Base-by-base conservation (phyloP, 345 rosid species). In the Salix suchowensis region DNA sequence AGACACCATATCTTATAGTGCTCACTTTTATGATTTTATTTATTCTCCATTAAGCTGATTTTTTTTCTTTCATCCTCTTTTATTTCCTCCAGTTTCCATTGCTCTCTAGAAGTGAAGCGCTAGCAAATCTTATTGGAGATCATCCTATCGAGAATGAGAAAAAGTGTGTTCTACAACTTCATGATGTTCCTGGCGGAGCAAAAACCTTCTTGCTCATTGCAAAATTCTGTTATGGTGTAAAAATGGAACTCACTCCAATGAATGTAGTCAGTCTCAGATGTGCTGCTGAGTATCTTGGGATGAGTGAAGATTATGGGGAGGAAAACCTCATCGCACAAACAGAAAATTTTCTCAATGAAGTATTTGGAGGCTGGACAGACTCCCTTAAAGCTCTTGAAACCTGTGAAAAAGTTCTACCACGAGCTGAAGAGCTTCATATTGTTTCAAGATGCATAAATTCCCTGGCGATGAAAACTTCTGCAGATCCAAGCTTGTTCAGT, bases 191-290 rank as follows among this genome's bases (percentile, higher is more conserved):
- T 8, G 98, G 97, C 34, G 97, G 96, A 71, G 88, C 96, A 21
- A 89, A 87, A 70, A 74, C 90, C 30, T 95, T 95, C 77, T 77
- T 91, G 73, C 90, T 89, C 18, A 90, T 89, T 8, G 92, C 93
- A 21, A 93, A 91, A 46, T 93, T 95, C 87, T 95, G 96, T 76
- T 95, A 95, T 78, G 96, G 91, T 60, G 89, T 89, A 32, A 88
- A 82, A 85, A 78, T 89, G 3, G 93, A 93, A 66, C 88, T 95
- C 83, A 88, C 83, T 1, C 81, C 97, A 36, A 68, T 72, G 61
- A 95, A 89, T 72, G 77, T 91, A 4, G 92, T 89, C 36, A 80
- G 87, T 67, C 94, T 91, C 13, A 84, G 97, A 76, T 95, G 98
- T 66, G 97, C 96, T 15, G 93, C 97, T 6, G 98, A 93, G 88